Conservation (phyloP, 345 rosid genomes). For the Pelargonium nanum region DNA sequence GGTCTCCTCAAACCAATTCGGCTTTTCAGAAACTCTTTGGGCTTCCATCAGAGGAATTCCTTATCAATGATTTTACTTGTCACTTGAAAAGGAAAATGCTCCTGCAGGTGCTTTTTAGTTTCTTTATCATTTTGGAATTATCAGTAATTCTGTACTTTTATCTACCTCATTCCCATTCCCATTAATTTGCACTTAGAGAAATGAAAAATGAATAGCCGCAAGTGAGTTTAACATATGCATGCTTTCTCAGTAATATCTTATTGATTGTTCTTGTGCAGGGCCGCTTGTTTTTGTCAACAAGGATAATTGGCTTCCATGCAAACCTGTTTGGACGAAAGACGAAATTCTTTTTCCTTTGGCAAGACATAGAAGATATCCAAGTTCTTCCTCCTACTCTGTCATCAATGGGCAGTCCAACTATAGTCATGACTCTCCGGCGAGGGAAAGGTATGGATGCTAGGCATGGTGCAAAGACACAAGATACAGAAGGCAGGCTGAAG, state of each 20-base stretch:
- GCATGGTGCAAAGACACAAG: constrained; percentile 80
- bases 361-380: constrained; percentile 83
- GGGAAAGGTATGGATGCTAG: constrained; percentile 82
- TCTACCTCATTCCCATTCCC: not conserved
- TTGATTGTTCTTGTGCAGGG: constrained; percentile 43
- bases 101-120: constrained; percentile 53
- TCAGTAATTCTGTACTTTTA: not conserved
- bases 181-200: not conserved
- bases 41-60: constrained; percentile 91
- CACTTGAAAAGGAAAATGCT: constrained; percentile 93
- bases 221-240: not conserved
- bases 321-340: constrained; percentile 88
- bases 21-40: constrained; percentile 95
- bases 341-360: constrained; percentile 94
- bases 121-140: constrained; percentile 3
- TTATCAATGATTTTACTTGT: constrained; percentile 94
- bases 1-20: constrained; percentile 95
- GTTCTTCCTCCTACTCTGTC: constrained; percentile 68
- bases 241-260: not conserved
- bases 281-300: constrained; percentile 82
- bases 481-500: constrained; percentile 90
- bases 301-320: constrained; percentile 86
- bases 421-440: constrained; percentile 67
- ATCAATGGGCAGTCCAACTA: constrained; percentile 89
- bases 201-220: not conserved